Evolutionary conservation across 2,329 filamentous ascomycete species (phyloP).

Genomic region (Claviceps sp.): DNA sequence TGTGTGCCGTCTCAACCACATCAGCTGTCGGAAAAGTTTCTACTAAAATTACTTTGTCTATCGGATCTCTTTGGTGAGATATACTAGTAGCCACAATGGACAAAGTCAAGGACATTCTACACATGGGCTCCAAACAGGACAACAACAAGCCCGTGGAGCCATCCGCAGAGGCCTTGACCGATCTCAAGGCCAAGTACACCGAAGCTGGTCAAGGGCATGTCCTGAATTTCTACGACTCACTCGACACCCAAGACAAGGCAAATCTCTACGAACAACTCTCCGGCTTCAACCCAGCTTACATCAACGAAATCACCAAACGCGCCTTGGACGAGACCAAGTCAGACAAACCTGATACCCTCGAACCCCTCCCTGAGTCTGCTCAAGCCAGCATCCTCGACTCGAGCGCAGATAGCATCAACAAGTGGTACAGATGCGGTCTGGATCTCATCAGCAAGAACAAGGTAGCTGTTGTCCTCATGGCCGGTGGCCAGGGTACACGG

Average conservation of each 20-base stretch:
- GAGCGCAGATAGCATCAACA: slow-evolving; percentile 58
- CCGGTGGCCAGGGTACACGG: slow-evolving; percentile 89
- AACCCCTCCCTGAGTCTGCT: slow-evolving; percentile 77
- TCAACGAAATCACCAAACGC: slow-evolving; percentile 75
- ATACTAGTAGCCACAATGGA: slow-evolving; percentile 23
- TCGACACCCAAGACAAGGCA: slow-evolving; percentile 60
- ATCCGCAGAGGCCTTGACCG: slow-evolving; percentile 50
- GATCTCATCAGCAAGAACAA: slow-evolving; percentile 68
- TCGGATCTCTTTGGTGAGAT: not conserved
- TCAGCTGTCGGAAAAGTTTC: not conserved
- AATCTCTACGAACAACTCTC: slow-evolving; percentile 69
- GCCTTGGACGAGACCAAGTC: slow-evolving; percentile 66
- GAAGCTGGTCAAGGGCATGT: slow-evolving; percentile 70
- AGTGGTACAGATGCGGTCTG: slow-evolving; percentile 74
- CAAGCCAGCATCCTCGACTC: slow-evolving; percentile 89
- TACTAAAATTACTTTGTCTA: not conserved
- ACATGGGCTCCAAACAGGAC: slow-evolving; percentile 20
- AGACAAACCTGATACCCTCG: slow-evolving; percentile 46
- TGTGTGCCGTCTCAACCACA: not conserved
- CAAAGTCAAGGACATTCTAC: slow-evolving; percentile 28
- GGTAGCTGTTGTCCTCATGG: slow-evolving; percentile 85
- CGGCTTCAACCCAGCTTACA: slow-evolving; percentile 68
- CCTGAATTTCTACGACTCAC: slow-evolving; percentile 69
- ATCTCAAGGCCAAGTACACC: slow-evolving; percentile 59
- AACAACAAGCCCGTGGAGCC: slow-evolving; percentile 34